Percentiles rank a stretch among this genome's conserved stretches.
phyloP scores from a whole-genome alignment of 768 basidiomycete genomes.

The Peribolospora baueri region DNA sequence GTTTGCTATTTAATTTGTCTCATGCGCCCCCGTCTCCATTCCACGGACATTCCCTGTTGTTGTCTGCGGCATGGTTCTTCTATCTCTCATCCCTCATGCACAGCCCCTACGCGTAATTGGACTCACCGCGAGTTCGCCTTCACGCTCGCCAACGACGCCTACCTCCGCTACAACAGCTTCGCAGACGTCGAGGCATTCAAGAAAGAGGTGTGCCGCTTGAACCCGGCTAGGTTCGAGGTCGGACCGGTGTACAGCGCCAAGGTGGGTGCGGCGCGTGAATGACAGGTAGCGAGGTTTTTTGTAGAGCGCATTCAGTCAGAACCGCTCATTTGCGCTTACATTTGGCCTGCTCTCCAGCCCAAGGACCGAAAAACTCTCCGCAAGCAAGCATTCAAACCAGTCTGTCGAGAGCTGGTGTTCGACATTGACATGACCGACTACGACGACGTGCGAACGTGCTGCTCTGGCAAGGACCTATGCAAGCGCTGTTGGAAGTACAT shows the following conservation, averaged over 20 bases:
- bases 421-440: conserved; percentile 99
- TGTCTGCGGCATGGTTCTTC: no score
- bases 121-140: conserved; percentile 91
- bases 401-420: conserved; percentile 78
- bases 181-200: conserved; percentile 65
- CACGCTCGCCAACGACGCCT: conserved; percentile 70
- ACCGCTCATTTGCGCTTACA: not conserved
- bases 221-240: conserved; percentile 87
- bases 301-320: not conserved
- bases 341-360: conserved; percentile 30
- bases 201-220: conserved; percentile 56
- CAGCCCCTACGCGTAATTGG: conserved; percentile 44
- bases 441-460: conserved; percentile 82
- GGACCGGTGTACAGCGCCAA: conserved; percentile 74
- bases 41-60: not conserved
- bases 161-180: conserved; percentile 88
- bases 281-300: no score
- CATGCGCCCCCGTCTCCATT: not conserved
- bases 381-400: conserved; percentile 41
- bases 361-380: conserved; percentile 65
- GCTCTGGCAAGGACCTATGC: conserved; percentile 74
- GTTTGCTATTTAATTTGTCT: not conserved
- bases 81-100: not conserved
- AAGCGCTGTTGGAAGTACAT: conserved; percentile 86
- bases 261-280: conserved; percentile 27